These are phyloP conservation scores for Sclerotinia glacialis DNA, from an alignment of 2,329 filamentous ascomycete genomes.

Conservation along the genomic window DNA sequence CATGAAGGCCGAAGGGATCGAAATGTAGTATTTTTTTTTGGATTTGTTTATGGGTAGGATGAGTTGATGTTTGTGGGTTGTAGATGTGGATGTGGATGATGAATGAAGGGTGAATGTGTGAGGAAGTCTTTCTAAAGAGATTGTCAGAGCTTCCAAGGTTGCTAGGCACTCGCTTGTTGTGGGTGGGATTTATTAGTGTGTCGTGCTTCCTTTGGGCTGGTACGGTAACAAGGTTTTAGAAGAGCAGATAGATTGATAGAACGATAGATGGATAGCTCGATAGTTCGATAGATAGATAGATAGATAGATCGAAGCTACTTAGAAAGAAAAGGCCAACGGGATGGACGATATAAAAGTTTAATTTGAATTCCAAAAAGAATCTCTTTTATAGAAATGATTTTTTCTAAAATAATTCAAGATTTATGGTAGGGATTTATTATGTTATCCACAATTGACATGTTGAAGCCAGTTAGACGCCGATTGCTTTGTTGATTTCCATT, in stretches of 20 bases:
- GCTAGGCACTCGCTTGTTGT: conserved; percentile 20
- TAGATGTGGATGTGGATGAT: conserved; percentile 8
- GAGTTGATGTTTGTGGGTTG: conserved; percentile 8
- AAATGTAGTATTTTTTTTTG: neutral
- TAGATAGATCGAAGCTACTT: neutral
- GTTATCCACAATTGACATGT: conserved; percentile 4
- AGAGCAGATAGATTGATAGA: neutral
- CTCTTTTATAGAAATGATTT: too few relatives aligned
- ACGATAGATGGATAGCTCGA: too few relatives aligned
- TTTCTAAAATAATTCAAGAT: neutral
- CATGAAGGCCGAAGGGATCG: neutral
- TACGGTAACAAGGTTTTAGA: conserved; percentile 3
- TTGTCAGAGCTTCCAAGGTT: conserved; percentile 19
- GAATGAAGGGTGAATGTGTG: conserved; percentile 11
- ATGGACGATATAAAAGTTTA: neutral
- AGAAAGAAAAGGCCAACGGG: neutral
- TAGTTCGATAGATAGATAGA: neutral
- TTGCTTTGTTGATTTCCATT: conserved; percentile 10
- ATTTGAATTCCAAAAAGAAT: too few relatives aligned
- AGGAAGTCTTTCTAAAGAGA: conserved; percentile 10
- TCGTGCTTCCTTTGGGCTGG: conserved; percentile 13
- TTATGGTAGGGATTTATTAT: neutral
- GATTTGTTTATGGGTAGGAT: neutral
- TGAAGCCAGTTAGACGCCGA: neutral
- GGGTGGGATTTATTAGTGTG: conserved; percentile 6